Base-by-base conservation (phyloP, 176 grass and related monocot genomes). In the Hsuehochloa calcarea region DNA sequence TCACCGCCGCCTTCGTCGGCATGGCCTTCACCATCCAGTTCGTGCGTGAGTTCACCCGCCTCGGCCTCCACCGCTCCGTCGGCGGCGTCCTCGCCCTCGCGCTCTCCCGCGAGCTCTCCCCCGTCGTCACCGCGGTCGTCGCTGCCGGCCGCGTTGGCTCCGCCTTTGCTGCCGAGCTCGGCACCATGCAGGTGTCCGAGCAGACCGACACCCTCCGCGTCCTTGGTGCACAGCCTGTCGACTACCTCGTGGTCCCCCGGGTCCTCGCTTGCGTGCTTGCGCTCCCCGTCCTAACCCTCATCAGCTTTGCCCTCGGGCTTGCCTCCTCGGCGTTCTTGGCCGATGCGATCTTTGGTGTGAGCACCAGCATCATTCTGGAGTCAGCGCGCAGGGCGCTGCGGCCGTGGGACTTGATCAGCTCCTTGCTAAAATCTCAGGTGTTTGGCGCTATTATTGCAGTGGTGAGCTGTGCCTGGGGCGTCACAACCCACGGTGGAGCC, bases 11-110 rank as follows among this genome's bases (percentile, higher is more conserved):
- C 51, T 99, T 99, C 77, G 91, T 99, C 43, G 96, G 96, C 81
- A 99, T 99, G 96, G 96, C 96, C 52, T 99, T 96, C 93, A 99
- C 96, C 78, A 99, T 99, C 88, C 93, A 96, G 90, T 99, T 99
- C 84, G 96, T 99, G 77, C 92, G 96, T 86, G 96, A 99, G 84
- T 99, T 99, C 90, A 99, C 96, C 25, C 89, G 96, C 77, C 96
- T 99, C 47, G 96, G 96, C 17, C 91, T 99, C 72, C 93, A 99
- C 84, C 93, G 93, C 61, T 99, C 96, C 27, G 96, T 99, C 5
- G 96, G 96, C 23, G 96, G 93, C 58, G 96, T 99, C 47, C 93
- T 99, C 47, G 96, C 96, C 40, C 96, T 98, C 54, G 93, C 93
- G 55, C 88, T 98, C 74, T 88, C 91, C 5, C 86, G 96, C 38